phyloP scores from a whole-genome alignment of 139 green algal genomes.

The Coelastrella sp. region DNA sequence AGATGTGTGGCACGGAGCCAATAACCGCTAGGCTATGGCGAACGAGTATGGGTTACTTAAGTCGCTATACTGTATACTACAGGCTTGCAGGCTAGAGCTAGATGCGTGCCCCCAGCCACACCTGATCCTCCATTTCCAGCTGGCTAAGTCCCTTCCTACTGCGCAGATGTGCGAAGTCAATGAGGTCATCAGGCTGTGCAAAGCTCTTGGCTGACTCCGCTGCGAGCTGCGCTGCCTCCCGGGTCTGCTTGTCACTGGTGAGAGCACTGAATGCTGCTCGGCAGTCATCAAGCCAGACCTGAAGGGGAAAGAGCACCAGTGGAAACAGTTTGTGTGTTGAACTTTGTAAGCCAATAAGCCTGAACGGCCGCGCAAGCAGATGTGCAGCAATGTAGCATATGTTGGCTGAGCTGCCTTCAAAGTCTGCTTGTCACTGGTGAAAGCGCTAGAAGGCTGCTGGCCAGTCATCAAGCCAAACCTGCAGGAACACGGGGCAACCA shows the following conservation, averaged over 20 bases:
- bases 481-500: too few species aligned
- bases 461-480: slow-evolving; percentile 86
- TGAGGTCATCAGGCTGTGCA: slow-evolving; percentile 73
- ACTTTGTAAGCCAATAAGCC: too few species aligned
- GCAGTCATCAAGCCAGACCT: slow-evolving; percentile 87
- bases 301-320: too few species aligned
- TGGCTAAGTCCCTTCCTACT: slow-evolving; percentile 82
- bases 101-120: not conserved
- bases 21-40: too few species aligned
- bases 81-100: not conserved
- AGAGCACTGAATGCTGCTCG: slow-evolving; percentile 83
- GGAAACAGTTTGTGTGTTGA: too few species aligned
- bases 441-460: slow-evolving; percentile 78
- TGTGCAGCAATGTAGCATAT: too few species aligned
- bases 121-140: slow-evolving; percentile 92
- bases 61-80: too few species aligned
- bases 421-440: slow-evolving; percentile 82
- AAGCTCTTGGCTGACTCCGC: slow-evolving; percentile 57
- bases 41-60: not conserved
- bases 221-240: slow-evolving; percentile 79
- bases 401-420: slow-evolving; percentile 75
- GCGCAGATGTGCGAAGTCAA: slow-evolving; percentile 78
- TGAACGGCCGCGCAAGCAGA: too few species aligned
- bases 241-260: slow-evolving; percentile 78
- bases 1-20: too few species aligned